A percentile compares a stretch with the other conserved stretches of the same genome.
These are phyloP conservation scores for Apiospora koreana DNA, from an alignment of 2,329 filamentous ascomycete genomes.

Conservation along the genomic window DNA sequence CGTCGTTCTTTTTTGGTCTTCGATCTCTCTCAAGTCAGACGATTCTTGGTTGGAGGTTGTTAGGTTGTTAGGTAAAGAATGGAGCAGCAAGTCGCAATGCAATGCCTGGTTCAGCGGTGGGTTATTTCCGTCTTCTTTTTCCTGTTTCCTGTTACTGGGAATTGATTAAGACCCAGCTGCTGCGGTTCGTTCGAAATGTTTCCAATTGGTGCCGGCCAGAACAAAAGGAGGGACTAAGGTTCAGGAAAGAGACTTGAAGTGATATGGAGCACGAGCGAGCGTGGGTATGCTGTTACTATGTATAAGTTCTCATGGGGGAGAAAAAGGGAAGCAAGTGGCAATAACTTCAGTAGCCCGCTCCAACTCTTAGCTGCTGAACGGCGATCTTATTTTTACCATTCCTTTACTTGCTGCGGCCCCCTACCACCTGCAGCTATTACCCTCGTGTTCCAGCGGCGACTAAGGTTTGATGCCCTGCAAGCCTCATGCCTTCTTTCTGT, in stretches of 20 bases:
- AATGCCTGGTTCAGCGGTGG: neutral
- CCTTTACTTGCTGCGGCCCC: neutral
- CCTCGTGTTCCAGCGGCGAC: conserved; percentile 1
- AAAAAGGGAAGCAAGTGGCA: neutral
- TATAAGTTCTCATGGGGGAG: neutral
- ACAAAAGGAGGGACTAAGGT: neutral
- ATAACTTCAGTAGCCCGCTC: neutral
- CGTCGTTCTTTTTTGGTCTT: neutral
- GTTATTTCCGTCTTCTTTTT: neutral
- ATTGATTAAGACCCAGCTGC: neutral
- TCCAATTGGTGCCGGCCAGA: neutral
- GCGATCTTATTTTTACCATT: neutral
- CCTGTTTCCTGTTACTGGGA: neutral
- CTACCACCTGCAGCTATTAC: neutral
- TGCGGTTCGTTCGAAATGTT: neutral
- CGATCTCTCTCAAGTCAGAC: neutral
- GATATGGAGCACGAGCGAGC: neutral
- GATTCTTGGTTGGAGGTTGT: neutral
- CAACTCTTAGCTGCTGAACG: neutral
- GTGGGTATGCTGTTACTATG: neutral
- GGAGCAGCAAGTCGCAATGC: neutral
- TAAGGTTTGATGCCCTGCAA: conserved; percentile 4
- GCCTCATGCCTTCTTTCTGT: neutral
- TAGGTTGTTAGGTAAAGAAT: neutral
- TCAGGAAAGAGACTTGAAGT: neutral